These are phyloP conservation scores for Taxawa tesnikishii DNA, from an alignment of 2,329 filamentous ascomycete genomes.

Conservation along the genomic window DNA sequence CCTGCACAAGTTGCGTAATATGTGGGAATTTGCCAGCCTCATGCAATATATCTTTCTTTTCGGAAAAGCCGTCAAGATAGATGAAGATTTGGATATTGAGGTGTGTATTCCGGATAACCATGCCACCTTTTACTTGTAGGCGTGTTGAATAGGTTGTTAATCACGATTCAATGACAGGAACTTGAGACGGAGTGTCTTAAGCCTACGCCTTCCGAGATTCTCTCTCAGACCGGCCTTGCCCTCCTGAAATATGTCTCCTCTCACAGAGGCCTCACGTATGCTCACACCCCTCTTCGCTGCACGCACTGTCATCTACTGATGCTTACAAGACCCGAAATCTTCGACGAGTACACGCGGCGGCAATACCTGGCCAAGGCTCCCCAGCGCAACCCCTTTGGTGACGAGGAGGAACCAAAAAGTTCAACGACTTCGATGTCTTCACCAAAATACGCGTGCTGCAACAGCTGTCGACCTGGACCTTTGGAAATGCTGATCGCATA, in stretches of 20 bases:
- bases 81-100: constrained; percentile 80
- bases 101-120: too few relatives aligned
- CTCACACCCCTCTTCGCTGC: constrained; percentile 11
- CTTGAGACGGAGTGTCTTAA: constrained; percentile 82
- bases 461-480: constrained; percentile 78
- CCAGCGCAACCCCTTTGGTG: constrained; percentile 71
- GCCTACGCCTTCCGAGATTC: constrained; percentile 54
- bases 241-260: constrained; percentile 90
- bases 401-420: constrained; percentile 57
- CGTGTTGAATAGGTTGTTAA: too few relatives aligned
- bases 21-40: constrained; percentile 91
- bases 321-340: constrained; percentile 58
- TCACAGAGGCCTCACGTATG: constrained; percentile 82
- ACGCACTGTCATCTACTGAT: background rate
- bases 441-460: constrained; percentile 76
- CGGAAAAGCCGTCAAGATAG: constrained; percentile 77
- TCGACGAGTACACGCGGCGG: constrained; percentile 84
- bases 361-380: constrained; percentile 79
- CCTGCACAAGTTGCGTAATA: constrained; percentile 64
- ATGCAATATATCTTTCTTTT: constrained; percentile 92
- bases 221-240: constrained; percentile 72
- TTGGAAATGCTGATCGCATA: constrained; percentile 77
- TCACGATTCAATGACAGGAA: too few relatives aligned
- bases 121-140: background rate
- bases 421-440: constrained; percentile 70